Conservation (phyloP, 2,329 filamentous ascomycete genomes). For the Alternaria conjuncta region DNA sequence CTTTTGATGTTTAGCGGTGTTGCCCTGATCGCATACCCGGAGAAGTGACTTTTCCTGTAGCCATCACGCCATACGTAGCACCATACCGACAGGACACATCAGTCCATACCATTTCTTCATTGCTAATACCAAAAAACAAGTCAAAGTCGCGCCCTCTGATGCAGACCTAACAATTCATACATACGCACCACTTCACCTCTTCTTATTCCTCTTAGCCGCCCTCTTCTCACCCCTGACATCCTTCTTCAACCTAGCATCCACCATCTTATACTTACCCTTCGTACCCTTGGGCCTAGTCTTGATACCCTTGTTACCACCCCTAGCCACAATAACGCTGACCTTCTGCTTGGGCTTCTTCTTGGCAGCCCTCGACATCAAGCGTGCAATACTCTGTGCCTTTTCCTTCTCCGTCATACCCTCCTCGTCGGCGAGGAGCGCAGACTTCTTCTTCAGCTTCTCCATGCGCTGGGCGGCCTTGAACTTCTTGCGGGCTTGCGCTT, state of each 20-base stretch:
- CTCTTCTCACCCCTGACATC: conserved; percentile 89
- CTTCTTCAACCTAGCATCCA: conserved; percentile 95
- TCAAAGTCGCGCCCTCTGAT: not conserved
- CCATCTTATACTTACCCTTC: conserved; percentile 97
- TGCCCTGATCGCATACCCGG: not conserved
- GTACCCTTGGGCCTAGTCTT: conserved; percentile 87
- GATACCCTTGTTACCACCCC: conserved; percentile 82
- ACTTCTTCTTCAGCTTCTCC: conserved; percentile 97
- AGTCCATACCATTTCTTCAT: not conserved
- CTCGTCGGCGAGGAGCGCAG: conserved; percentile 84
- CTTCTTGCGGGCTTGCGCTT: conserved; percentile 96
- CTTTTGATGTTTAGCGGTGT: not conserved
- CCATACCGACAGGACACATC: not conserved
- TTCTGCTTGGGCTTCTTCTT: conserved; percentile 86
- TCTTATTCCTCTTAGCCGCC: conserved; percentile 73
- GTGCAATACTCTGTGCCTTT: conserved; percentile 84
- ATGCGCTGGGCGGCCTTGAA: conserved; percentile 88
- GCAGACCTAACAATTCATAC: not conserved
- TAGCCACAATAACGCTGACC: conserved; percentile 88
- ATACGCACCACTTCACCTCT: conserved; percentile 9
- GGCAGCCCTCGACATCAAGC: conserved; percentile 78
- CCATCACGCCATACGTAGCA: not conserved
- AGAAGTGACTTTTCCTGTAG: not conserved
- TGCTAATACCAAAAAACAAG: not conserved
- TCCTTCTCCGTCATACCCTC: conserved; percentile 95